These are phyloP conservation scores for Scolecobasidium constrictum DNA, from an alignment of 2,329 filamentous ascomycete species.

Conservation along the genomic window DNA sequence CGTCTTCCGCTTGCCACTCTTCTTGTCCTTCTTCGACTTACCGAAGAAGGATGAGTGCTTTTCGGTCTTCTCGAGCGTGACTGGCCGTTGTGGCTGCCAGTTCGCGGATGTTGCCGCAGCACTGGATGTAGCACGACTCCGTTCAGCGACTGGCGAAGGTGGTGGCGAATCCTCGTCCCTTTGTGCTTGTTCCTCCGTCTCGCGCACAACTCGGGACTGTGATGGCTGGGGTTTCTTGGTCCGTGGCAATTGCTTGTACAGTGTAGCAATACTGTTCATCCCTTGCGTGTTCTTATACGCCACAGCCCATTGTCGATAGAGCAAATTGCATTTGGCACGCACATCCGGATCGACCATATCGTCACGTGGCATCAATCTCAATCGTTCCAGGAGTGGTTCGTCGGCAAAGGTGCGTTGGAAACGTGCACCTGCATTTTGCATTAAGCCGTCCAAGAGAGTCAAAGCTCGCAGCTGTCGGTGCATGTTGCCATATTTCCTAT, in stretches of 20 bases:
- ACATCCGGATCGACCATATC: slow-evolving; percentile 76
- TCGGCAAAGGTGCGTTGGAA: slow-evolving; percentile 86
- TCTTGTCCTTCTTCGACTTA: slow-evolving; percentile 36
- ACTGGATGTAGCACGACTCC: not conserved
- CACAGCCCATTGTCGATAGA: slow-evolving; percentile 78
- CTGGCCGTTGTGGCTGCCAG: slow-evolving; percentile 10
- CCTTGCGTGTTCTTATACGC: slow-evolving; percentile 74
- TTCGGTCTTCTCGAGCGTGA: slow-evolving; percentile 17
- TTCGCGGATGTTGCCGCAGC: slow-evolving; percentile 6
- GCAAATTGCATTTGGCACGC: slow-evolving; percentile 73
- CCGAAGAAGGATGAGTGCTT: slow-evolving; percentile 34
- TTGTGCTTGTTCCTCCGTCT: slow-evolving; percentile 64
- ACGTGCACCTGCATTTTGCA: slow-evolving; percentile 81
- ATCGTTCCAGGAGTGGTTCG: slow-evolving; percentile 79
- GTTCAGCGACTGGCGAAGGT: slow-evolving; percentile 20
- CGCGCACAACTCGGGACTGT: slow-evolving; percentile 70
- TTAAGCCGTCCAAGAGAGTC: slow-evolving; percentile 79
- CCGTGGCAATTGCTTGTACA: slow-evolving; percentile 62
- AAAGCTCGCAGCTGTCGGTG: slow-evolving; percentile 86
- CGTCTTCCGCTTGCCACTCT: slow-evolving; percentile 42
- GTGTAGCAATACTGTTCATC: slow-evolving; percentile 64
- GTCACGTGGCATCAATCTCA: slow-evolving; percentile 79
- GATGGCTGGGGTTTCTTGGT: slow-evolving; percentile 53
- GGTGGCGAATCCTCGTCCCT: slow-evolving; percentile 35
- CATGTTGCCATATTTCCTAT: slow-evolving; percentile 82